These are phyloP conservation scores for Aspergillus ochraceus DNA, from an alignment of 2,329 filamentous ascomycete genomes.

Conservation along the genomic window DNA sequence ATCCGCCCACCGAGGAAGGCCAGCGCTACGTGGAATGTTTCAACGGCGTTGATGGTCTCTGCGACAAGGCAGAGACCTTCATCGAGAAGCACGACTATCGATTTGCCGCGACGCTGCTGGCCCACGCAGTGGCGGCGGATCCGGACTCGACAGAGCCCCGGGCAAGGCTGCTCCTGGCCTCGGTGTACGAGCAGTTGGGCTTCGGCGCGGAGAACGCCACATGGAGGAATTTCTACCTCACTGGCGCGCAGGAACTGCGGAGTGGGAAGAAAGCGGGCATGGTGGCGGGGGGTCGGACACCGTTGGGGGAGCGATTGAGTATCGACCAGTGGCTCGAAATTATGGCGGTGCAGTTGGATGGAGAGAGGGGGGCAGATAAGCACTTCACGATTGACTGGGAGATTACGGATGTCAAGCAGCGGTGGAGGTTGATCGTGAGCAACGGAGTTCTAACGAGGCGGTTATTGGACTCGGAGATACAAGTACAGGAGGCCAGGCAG, in stretches of 20 bases:
- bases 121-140: constrained; percentile 35
- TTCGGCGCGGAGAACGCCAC: constrained; percentile 42
- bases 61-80: constrained; percentile 30
- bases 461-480: neutral
- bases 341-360: constrained; percentile 21
- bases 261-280: neutral
- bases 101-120: constrained; percentile 42
- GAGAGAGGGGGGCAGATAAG: constrained; percentile 7
- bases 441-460: constrained; percentile 20
- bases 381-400: constrained; percentile 17
- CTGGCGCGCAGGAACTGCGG: constrained; percentile 30
- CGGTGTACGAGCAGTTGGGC: constrained; percentile 36
- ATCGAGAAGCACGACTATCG: constrained; percentile 33
- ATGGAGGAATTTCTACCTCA: constrained; percentile 46
- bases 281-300: constrained; percentile 2
- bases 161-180: constrained; percentile 23
- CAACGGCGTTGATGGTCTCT: constrained; percentile 34
- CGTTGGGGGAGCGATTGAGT: constrained; percentile 6
- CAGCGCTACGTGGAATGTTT: constrained; percentile 39
- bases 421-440: constrained; percentile 21
- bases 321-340: constrained; percentile 21
- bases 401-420: constrained; percentile 13
- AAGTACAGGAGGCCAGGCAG: neutral
- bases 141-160: constrained; percentile 11
- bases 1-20: constrained; percentile 34